These are phyloP conservation scores for Thymus mandschuricus DNA, from an alignment of 257 asterid genomes.

Conservation along the genomic window DNA sequence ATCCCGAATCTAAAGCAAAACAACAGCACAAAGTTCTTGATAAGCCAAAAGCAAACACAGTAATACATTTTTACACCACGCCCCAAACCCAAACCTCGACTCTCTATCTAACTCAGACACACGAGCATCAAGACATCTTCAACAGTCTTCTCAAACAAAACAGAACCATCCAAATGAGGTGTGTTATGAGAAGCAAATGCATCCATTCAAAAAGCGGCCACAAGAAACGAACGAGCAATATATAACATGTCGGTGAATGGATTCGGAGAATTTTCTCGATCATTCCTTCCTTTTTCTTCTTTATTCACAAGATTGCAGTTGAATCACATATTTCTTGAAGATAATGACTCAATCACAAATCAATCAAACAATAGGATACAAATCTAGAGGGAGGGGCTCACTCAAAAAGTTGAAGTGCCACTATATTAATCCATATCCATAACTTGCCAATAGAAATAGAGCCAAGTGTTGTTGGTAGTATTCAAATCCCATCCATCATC, in stretches of 20 bases:
- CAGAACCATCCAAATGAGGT: too few relatives aligned
- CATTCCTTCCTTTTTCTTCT: not conserved
- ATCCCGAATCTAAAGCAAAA: slow-evolving; percentile 36
- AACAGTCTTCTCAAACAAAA: not conserved
- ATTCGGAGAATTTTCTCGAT: not conserved
- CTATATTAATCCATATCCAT: not conserved
- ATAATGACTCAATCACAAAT: slow-evolving; percentile 17
- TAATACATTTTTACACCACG: not conserved
- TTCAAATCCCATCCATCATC: too few relatives aligned
- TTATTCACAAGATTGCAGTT: too few relatives aligned
- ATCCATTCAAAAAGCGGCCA: not conserved
- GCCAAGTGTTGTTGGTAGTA: too few relatives aligned
- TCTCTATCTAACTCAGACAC: not conserved
- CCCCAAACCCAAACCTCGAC: not conserved
- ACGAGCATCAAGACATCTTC: not conserved
- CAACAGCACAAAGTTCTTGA: not conserved
- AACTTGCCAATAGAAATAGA: too few relatives aligned
- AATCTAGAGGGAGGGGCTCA: slow-evolving; percentile 28
- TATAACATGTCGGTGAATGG: not conserved
- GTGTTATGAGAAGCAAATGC: not conserved
- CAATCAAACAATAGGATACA: slow-evolving; percentile 13
- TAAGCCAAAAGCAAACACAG: slow-evolving; percentile 31
- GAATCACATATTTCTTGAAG: not conserved
- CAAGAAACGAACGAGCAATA: slow-evolving; percentile 1
- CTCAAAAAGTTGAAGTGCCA: slow-evolving; percentile 8